A percentile compares a stretch with the other conserved stretches of the same genome.
phyloP scores from a whole-genome alignment of 129 eudicot species.

The Saposhnikovia divaricata region DNA sequence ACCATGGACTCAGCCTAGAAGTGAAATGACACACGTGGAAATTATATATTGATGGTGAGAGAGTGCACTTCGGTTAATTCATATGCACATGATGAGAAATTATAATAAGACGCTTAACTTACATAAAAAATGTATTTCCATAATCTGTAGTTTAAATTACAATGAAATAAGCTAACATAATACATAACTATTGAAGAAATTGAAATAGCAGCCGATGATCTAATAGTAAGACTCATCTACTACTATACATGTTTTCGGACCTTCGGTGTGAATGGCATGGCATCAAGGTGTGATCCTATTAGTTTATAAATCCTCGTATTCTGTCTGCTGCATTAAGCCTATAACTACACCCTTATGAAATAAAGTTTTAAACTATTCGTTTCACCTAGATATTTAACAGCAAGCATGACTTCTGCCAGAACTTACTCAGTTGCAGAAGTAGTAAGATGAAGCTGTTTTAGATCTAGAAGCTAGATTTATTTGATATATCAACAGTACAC shows the following conservation, averaged over 20 bases:
- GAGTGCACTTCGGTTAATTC: background rate
- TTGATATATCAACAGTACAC: background rate
- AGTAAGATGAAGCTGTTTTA: background rate
- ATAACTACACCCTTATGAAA: background rate
- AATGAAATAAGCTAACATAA: background rate
- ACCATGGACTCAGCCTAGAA: slow-evolving; percentile 96
- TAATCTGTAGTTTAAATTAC: background rate
- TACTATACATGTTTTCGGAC: background rate
- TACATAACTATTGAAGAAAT: background rate
- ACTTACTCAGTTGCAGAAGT: background rate
- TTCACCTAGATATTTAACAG: background rate
- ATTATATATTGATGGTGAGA: slow-evolving; percentile 2
- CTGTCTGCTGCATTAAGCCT: background rate
- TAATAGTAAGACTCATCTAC: background rate
- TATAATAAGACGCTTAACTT: background rate
- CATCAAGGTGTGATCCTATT: background rate
- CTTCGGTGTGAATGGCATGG: background rate
- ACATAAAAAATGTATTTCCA: background rate
- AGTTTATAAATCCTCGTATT: background rate
- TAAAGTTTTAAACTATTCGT: background rate
- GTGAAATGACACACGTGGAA: slow-evolving; percentile 1
- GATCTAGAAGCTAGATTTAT: background rate
- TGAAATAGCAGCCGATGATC: background rate
- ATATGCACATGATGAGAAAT: background rate
- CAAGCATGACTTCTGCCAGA: background rate